A percentile compares a stretch with the other conserved stretches of the same genome.
These are phyloP conservation scores for Lomentospora prolificans DNA, from an alignment of 2,329 filamentous ascomycete species.

Conservation along the genomic window DNA sequence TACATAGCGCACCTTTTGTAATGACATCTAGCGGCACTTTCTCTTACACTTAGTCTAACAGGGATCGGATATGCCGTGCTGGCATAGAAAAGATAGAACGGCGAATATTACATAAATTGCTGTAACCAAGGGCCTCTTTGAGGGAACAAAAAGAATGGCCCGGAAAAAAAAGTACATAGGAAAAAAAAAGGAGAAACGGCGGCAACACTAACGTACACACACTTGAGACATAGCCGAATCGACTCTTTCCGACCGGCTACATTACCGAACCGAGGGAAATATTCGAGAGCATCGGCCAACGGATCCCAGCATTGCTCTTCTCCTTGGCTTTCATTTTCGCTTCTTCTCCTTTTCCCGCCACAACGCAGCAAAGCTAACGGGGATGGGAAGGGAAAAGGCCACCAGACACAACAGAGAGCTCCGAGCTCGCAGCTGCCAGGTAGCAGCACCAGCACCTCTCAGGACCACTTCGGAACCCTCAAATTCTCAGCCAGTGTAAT, in stretches of 20 bases:
- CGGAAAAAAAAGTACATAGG: neutral
- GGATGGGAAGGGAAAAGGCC: too few species aligned
- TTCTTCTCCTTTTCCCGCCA: too few species aligned
- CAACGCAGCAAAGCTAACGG: too few species aligned
- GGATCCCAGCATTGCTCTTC: neutral
- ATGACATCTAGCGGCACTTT: too few species aligned
- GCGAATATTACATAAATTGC: neutral
- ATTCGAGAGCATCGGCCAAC: neutral
- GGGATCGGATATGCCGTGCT: neutral
- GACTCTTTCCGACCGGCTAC: neutral
- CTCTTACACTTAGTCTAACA: too few species aligned
- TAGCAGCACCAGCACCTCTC: too few species aligned
- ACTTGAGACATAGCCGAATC: neutral
- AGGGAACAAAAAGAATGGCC: neutral
- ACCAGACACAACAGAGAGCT: too few species aligned
- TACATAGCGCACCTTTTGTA: too few species aligned
- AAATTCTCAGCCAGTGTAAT: too few species aligned
- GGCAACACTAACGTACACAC: neutral
- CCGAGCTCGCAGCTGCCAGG: too few species aligned
- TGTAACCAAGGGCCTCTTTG: neutral
- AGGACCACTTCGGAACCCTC: too few species aligned
- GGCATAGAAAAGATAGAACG: neutral
- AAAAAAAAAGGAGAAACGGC: neutral
- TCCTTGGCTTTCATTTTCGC: neutral
- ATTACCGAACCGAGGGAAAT: neutral